A percentile compares a stretch with the other conserved stretches of the same genome.
Evolutionary conservation across 1,284 basidiomycete species (phyloP).

Genomic region (Puccinia horiana): DNA sequence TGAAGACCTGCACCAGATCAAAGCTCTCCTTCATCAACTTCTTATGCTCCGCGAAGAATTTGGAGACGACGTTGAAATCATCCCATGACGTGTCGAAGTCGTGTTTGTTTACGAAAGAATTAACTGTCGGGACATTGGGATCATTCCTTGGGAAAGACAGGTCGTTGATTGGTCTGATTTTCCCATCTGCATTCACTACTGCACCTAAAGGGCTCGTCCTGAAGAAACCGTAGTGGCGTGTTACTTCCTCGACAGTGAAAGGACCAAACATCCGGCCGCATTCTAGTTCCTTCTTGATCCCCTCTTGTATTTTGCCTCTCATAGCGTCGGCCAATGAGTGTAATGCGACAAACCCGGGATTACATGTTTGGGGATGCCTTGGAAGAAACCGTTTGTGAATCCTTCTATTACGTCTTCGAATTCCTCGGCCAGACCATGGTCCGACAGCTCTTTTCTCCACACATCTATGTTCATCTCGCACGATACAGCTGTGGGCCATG

Average conservation of each 20-base stretch:
- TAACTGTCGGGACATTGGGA: not conserved
- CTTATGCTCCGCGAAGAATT: not conserved
- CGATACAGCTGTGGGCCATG: too few relatives aligned
- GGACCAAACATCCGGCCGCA: conserved; percentile 8
- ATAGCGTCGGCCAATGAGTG: too few relatives aligned
- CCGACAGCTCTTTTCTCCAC: too few relatives aligned
- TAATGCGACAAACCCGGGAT: too few relatives aligned
- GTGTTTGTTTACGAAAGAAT: not conserved
- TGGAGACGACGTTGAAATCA: too few relatives aligned
- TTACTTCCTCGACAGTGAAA: not conserved
- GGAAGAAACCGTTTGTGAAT: too few relatives aligned
- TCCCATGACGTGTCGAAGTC: not conserved
- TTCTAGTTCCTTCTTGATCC: too few relatives aligned
- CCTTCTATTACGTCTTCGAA: too few relatives aligned
- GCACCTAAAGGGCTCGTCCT: conserved; percentile 6
- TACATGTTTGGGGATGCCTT: too few relatives aligned
- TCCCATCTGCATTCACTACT: conserved; percentile 5
- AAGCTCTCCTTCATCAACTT: not conserved
- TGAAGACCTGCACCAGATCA: not conserved
- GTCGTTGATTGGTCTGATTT: not conserved
- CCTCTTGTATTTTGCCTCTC: too few relatives aligned
- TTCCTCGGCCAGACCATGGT: too few relatives aligned
- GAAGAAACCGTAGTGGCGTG: not conserved
- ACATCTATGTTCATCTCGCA: too few relatives aligned
- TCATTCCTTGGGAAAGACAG: conserved; percentile 1